phyloP scores from a whole-genome alignment of 495 filamentous ascomycete species.

The Penicillium salamii region DNA sequence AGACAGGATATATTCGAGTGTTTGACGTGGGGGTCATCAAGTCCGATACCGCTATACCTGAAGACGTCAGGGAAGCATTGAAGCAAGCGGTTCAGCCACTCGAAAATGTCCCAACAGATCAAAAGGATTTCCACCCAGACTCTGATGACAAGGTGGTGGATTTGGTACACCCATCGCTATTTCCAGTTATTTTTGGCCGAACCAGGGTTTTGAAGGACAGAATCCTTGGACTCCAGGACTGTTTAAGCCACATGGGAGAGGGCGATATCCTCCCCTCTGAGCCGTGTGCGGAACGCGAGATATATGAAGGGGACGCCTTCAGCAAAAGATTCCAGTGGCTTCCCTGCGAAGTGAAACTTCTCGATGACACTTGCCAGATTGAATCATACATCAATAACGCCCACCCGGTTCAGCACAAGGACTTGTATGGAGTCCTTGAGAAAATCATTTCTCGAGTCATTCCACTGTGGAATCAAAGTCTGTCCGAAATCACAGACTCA shows the following conservation, averaged over 20 bases:
- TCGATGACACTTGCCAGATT: constrained; percentile 24
- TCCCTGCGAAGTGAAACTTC: constrained; percentile 51
- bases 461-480: constrained; percentile 50
- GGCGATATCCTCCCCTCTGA: background rate
- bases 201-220: constrained; percentile 42
- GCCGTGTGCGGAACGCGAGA: background rate
- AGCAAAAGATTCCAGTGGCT: constrained; percentile 55
- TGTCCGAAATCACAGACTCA: background rate
- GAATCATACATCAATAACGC: constrained; percentile 61
- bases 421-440: constrained; percentile 52
- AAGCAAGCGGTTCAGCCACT: constrained; percentile 28
- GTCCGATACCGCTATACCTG: constrained; percentile 32
- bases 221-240: constrained; percentile 40
- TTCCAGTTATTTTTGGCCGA: constrained; percentile 54
- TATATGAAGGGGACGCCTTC: background rate
- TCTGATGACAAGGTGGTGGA: constrained; percentile 55
- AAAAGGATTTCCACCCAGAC: constrained; percentile 59
- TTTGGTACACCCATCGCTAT: constrained; percentile 61
- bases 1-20: constrained; percentile 28
- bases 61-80: constrained; percentile 23
- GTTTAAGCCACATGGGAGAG: constrained; percentile 30
- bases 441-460: constrained; percentile 46
- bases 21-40: constrained; percentile 35
- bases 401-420: constrained; percentile 43
- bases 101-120: constrained; percentile 40